Evolutionary conservation across 768 basidiomycete species (phyloP).

Genomic region (Suillus subaureus): DNA sequence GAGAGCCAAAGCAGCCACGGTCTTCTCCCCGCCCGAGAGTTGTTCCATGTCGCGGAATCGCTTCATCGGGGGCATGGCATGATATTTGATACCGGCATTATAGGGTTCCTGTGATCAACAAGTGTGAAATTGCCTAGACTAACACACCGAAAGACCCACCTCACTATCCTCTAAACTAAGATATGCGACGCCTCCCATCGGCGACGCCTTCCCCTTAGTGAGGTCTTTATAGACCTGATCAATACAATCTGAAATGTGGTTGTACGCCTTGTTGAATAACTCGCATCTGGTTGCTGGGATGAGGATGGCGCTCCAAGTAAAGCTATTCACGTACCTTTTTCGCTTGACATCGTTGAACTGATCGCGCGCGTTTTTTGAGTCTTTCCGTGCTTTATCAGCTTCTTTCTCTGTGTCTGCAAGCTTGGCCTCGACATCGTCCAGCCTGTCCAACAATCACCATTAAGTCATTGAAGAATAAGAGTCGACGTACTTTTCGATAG

Average conservation of each 20-base stretch:
- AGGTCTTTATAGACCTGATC: slow-evolving; percentile 97
- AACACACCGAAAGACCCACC: slow-evolving; percentile 49
- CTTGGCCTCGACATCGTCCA: slow-evolving; percentile 84
- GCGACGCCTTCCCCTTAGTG: slow-evolving; percentile 91
- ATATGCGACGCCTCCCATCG: slow-evolving; percentile 96
- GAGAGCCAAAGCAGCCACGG: slow-evolving; percentile 94
- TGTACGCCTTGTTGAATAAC: slow-evolving; percentile 94
- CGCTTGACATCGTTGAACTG: slow-evolving; percentile 88
- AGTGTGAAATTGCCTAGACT: slow-evolving; percentile 9
- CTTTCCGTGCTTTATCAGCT: slow-evolving; percentile 88
- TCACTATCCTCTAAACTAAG: slow-evolving; percentile 95
- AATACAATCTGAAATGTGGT: slow-evolving; percentile 93
- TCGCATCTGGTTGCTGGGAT: slow-evolving; percentile 51
- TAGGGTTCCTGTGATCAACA: slow-evolving; percentile 68
- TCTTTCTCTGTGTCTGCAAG: slow-evolving; percentile 89
- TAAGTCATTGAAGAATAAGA: background rate
- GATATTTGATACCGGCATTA: slow-evolving; percentile 91
- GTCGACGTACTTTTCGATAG: slow-evolving; percentile 74
- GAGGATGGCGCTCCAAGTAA: slow-evolving; percentile 1
- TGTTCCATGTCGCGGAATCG: slow-evolving; percentile 99
- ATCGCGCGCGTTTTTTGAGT: slow-evolving; percentile 88
- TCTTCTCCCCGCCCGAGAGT: slow-evolving; percentile 97
- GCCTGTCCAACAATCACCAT: slow-evolving; percentile 38
- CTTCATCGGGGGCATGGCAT: slow-evolving; percentile 99
- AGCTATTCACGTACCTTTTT: slow-evolving; percentile 54